A percentile compares a stretch with the other conserved stretches of the same genome.
These are phyloP conservation scores for Exserohilum rostratum DNA, from an alignment of 2,329 filamentous ascomycete genomes.

Conservation along the genomic window DNA sequence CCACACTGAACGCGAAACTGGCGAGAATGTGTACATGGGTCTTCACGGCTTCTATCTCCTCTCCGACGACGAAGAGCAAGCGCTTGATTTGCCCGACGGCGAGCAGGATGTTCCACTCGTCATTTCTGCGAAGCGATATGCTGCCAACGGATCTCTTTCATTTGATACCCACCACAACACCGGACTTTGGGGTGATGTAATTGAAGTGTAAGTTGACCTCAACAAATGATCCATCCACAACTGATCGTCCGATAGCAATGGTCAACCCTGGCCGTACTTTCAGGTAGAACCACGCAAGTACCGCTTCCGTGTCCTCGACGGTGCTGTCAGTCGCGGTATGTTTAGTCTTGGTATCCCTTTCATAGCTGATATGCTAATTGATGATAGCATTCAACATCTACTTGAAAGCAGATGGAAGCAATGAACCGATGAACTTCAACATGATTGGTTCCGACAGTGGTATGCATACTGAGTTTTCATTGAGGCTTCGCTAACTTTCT, in stretches of 20 bases:
- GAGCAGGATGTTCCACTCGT: conserved; percentile 61
- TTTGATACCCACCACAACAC: conserved; percentile 54
- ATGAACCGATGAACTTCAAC: conserved; percentile 53
- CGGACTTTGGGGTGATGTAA: conserved; percentile 63
- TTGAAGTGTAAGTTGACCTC: conserved; percentile 53
- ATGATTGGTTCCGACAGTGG: conserved; percentile 62
- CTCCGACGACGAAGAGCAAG: conserved; percentile 57
- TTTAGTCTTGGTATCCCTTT: neutral
- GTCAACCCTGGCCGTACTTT: conserved; percentile 64
- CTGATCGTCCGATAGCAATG: conserved; percentile 49
- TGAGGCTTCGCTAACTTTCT: neutral
- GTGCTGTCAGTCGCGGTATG: conserved; percentile 33
- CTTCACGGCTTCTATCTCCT: conserved; percentile 64
- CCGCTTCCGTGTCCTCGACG: conserved; percentile 61
- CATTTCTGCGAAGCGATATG: conserved; percentile 60
- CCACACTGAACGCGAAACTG: conserved; percentile 53
- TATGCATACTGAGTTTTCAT: conserved; percentile 3
- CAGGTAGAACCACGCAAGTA: conserved; percentile 65
- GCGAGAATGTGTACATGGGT: conserved; percentile 62
- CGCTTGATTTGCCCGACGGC: conserved; percentile 58
- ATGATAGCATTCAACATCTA: conserved; percentile 56
- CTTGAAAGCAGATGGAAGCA: conserved; percentile 45
- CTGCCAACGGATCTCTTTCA: conserved; percentile 57
- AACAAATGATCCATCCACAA: neutral
- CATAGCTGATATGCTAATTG: neutral